Evolutionary conservation across 208 protist genomes (phyloP), one percentile per base, ranked within the genome.

Genomic region (Angomonas desouzai): DNA sequence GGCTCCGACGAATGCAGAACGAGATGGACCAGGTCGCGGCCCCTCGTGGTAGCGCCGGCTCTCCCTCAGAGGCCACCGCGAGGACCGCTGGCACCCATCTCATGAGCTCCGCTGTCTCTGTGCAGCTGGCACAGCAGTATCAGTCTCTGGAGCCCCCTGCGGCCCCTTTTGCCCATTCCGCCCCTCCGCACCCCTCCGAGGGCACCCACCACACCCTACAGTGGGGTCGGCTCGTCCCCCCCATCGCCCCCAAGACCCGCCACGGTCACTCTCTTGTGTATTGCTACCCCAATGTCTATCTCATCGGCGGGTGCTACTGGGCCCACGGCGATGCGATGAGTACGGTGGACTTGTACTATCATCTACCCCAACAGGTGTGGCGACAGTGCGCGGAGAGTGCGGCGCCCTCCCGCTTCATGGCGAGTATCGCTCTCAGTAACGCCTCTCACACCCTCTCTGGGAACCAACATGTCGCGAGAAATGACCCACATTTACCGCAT

Each of bases 191-290:
- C 18, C 36, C 36, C 20, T 47, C 59, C 9, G 18, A 62, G 29
- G 33, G 56, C 45, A 25, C n/a, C 4, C 18, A 27, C 28, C 25
- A 25, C 55, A 77, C 60, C 20, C 69, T 86, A 55, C 70, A 63
- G 22, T 86, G 80, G 76, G 55, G 65, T 23, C 2, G 10, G 18
- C 33, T 86, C 1, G 58, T 67, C 2, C 68, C 67, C 7, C 22
- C 20, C 22, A 69, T 80, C 18, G 72, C 65, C 16, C 77, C 81
- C 1, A 72, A 76, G 53, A 72, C 64, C 0, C 77, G 84, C 3
- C 80, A 86, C 57, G 84, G 84, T 1, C 78, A 91, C 48, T 64
- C 74, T 25, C 81, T 91, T 34, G 51, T 91, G 7, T 83, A 66
- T 40, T 75, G 58, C 28, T 70, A 60, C 32, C 33, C 74, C 22